Evolutionary conservation across 768 basidiomycete genomes (phyloP), one percentile per base, ranked within the genome.

Genomic region (Amanita inopinata): DNA sequence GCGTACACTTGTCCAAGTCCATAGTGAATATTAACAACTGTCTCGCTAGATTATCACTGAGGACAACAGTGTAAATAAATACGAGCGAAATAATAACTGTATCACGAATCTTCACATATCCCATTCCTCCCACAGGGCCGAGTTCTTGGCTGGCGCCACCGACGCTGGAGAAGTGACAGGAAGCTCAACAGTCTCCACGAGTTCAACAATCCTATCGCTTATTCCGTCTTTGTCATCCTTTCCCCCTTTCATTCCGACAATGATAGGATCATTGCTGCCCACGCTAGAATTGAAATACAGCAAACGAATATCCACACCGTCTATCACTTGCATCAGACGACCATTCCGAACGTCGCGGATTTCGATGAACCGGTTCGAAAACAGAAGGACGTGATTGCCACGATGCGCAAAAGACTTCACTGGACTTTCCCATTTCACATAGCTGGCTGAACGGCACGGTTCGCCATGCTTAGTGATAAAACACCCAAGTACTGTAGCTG

Each of bases 241-340:
- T 40, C 56, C 55, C 7, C 83, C 83, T 30, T 65, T 69, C 79
- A 80, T 80, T 9, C 70, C 82, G 3, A 80, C 63, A 33, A 88
- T 54, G 17, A 84, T 65, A 4, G 74, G 65, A 38, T 73, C 71
- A 22, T 70, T 63, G 32, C 65, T 59, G 30, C 51, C 54, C 19
- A 48, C 51, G 14, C 55, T 53, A 20, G 63, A 58, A 0, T 66
- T 69, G 9, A 62, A 57, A 55, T 82, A 69, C 36, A 86, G 58
- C 20, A 86, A 66, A 18, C 83, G 76, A 27, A 90, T 71, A 51
- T 87, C 83, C 8, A 53, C 51, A 0, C 70, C 86, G 53, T 86
- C 82, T 33, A 90, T 77, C n/a, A 88, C 83, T 59, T 91, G 88
- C n/a, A 80, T 74, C 14, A 91, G 74, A 38, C 73, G 60, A 3